Base-by-base conservation (phyloP, 768 basidiomycete species). In the Boletus insuetus region DNA sequence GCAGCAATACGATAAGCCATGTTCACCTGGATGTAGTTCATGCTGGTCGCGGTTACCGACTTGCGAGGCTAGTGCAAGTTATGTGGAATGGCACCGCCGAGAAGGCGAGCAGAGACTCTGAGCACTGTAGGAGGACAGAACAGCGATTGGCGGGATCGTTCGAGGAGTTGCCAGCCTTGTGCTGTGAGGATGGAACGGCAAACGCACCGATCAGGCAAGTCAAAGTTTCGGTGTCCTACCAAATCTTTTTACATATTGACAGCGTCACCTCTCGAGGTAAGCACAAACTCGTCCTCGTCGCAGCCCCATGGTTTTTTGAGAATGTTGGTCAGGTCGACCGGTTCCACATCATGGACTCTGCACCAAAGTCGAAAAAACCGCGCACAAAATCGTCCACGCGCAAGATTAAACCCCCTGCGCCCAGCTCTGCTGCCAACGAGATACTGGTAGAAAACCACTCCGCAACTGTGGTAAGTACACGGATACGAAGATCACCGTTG, bases 21-120 rank as follows among this genome's bases (percentile, higher is more conserved):
- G 56, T 71, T 64, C 32, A 85, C 80, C 69, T 83, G 82, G 54
- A 84, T 82, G 69, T 84, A 84, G 62, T 82, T 83, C 80, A 82
- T 82, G 55, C 47, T 51, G 55, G 42, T 6, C 29, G 42, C 38
- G n/a, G 6, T 29, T 43, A 7, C 45, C 31, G 35, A n/a, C 49
- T 51, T 34, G 53, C 41, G 35, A 51, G 49, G 39, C 48, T 44
- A 48, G 7, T 41, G 24, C 49, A 47, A 47, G 59, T 12, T 57
- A 14, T 42, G 44, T 43, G 39, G 20, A 51, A 24, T 39, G 19
- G 34, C 41, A 31, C 60, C 53, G 46, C 53, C 52, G 16, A 48
- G 19, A 24, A 38, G 52, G 51, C 46, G 47, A 45, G 51, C 29
- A 50, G 55, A 26, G 43, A 46, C 9, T 42, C 32, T 40, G 39